Conservation (phyloP, 805 yeast genomes). For the Saccharomyces mikatae region DNA sequence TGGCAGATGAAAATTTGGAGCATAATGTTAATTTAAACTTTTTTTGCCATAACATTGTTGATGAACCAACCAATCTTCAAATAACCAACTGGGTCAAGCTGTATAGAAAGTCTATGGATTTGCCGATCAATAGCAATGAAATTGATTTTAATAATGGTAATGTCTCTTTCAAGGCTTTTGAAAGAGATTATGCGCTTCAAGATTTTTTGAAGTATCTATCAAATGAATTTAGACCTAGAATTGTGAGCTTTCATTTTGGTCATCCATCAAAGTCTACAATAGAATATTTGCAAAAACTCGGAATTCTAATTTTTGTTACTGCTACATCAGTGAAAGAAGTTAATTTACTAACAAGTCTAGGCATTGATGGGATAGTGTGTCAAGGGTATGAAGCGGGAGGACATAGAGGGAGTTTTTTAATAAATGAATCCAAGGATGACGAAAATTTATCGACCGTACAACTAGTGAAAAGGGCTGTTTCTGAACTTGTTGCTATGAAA, state of each 20-base stretch:
- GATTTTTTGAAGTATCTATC: conserved; percentile 3
- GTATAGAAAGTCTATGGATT: conserved; percentile 7
- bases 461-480: conserved; percentile 9
- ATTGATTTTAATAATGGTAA: conserved; percentile 5
- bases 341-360: conserved; percentile 19
- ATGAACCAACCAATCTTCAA: conserved; percentile 6
- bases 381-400: conserved; percentile 66
- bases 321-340: conserved; percentile 44
- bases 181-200: conserved; percentile 1
- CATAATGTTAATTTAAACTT: conserved; percentile 38
- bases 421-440: conserved; percentile 27
- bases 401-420: conserved; percentile 45
- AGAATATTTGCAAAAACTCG: conserved; percentile 29
- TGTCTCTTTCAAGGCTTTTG: conserved; percentile 9
- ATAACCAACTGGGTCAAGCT: conserved; percentile 18
- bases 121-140: neutral
- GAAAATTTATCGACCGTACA: conserved; percentile 31
- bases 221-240: conserved; percentile 31
- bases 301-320: conserved; percentile 38
- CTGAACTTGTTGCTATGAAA: neutral
- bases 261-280: conserved; percentile 32
- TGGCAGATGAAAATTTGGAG: conserved; percentile 2
- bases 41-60: conserved; percentile 35
- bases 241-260: conserved; percentile 51
- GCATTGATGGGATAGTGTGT: conserved; percentile 41